Conservation (phyloP, 306 rosid genomes). For the Prunus padus region DNA sequence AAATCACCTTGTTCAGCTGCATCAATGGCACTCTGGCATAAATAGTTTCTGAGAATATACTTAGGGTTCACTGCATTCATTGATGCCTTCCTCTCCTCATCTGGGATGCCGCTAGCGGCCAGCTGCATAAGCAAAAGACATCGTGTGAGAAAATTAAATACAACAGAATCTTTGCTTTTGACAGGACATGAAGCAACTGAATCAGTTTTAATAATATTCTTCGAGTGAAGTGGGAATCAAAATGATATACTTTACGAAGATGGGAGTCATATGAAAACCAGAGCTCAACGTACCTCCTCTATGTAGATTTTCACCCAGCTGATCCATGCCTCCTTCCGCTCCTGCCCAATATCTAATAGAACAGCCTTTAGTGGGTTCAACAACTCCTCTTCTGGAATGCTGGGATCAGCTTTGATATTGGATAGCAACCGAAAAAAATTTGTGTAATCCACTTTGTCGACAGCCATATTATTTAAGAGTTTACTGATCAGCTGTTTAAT, state of each 20-base stretch:
- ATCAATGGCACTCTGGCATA: conserved; percentile 94
- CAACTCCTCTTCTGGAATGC: conserved; percentile 73
- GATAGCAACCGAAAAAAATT: conserved; percentile 83
- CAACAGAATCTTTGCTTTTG: not conserved
- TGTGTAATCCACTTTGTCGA: conserved; percentile 97
- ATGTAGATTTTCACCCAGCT: conserved; percentile 78
- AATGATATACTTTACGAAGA: not conserved
- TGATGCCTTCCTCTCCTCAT: conserved; percentile 73
- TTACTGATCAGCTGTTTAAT: conserved; percentile 81
- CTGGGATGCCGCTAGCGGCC: conserved; percentile 63
- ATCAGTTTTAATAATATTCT: not conserved
- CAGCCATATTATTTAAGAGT: conserved; percentile 92
- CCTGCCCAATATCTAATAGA: conserved; percentile 92
- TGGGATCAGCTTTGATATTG: conserved; percentile 79
- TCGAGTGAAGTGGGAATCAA: not conserved
- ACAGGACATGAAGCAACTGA: not conserved
- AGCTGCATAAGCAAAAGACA: conserved; percentile 53
- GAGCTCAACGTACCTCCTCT: conserved; percentile 59
- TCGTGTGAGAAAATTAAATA: not conserved
- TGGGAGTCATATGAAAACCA: not conserved
- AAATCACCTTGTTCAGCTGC: conserved; percentile 96
- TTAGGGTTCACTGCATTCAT: conserved; percentile 91
- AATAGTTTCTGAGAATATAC: conserved; percentile 85
- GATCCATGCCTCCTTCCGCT: conserved; percentile 93
- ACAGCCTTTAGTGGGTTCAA: conserved; percentile 83